Base-by-base conservation (phyloP, 768 basidiomycete genomes). In the Ephemerocybe angulata region DNA sequence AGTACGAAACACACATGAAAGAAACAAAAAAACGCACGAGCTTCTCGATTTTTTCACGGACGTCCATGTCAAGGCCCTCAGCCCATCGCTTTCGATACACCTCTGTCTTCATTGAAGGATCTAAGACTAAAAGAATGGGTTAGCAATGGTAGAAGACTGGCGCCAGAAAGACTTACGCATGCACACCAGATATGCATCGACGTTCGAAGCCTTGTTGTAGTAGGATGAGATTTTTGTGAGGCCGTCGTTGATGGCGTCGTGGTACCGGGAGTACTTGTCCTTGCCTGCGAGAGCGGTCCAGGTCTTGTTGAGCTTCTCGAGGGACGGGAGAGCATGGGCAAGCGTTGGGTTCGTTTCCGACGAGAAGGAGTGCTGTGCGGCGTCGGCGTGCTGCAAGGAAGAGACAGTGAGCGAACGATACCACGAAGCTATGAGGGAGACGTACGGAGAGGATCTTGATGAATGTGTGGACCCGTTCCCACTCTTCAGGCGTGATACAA, bases 271-370 rank as follows among this genome's bases (percentile, higher is more conserved):
- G 58, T 66, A 70, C 50, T 62, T 62, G 0, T 49, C 37, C 4
- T 48, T 55, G 0, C 33, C 28, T 1, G 51, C 21, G 3, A 48
- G 43, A n/a, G 31, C 57, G 3, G 60, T 54, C 72, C 69, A 74
- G 1, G 59, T 61, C 3, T 56, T 52, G 52, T 72, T 65, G 0
- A 74, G 60, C 0, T 52, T 58, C 51, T 73, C 69, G 28, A 73
- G 63, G 0, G 69, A 69, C 29, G 72, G 72, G 21, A 72, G 58
- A 0, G 62, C 70, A 28, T 50, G 46, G 47, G 67, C 62, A 17
- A 74, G 64, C 0, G 65, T 59, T 2, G 71, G 62, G 3, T 56
- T 50, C 7, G 50, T 58, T 5, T 70, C 67, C 13, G 66, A 63
- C 7, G 42, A 44, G 42, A 44, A 44, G 5, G 42, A 7, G 1